phyloP scores from a whole-genome alignment of 108 stramenopile species.

The Discostella pseudostelligera region DNA sequence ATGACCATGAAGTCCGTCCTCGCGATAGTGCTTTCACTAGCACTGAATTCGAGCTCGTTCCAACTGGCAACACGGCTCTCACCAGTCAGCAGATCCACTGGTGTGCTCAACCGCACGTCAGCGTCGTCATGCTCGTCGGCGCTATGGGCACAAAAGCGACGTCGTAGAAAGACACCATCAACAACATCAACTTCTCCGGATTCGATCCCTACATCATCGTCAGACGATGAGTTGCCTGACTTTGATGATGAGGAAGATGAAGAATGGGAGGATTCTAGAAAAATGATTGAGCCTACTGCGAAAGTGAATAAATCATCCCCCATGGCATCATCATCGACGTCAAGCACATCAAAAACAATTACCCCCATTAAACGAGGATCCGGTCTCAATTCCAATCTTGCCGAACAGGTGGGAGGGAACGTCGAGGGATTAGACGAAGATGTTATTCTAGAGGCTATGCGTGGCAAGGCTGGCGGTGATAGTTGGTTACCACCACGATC shows the following conservation, averaged over 20 bases:
- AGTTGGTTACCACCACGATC: conserved; percentile 42
- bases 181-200: neutral
- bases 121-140: conserved; percentile 12
- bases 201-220: conserved; percentile 11
- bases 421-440: conserved; percentile 46
- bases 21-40: conserved; percentile 3
- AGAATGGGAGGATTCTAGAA: conserved; percentile 17
- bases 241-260: conserved; percentile 63
- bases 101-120: neutral
- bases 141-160: conserved; percentile 29
- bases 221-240: conserved; percentile 62
- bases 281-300: conserved; percentile 43
- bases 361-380: conserved; percentile 24
- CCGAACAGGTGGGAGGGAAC: conserved; percentile 40
- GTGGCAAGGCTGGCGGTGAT: conserved; percentile 22
- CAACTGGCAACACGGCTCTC: neutral
- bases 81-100: neutral
- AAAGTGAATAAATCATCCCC: conserved; percentile 2
- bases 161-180: conserved; percentile 26
- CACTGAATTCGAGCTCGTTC: conserved; percentile 7
- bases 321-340: neutral
- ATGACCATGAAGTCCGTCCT: conserved; percentile 9
- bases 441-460: conserved; percentile 30
- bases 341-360: conserved; percentile 1
- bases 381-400: conserved; percentile 33